Conservation (phyloP, 129 eudicot species). For the Helichrysum umbraculigerum region DNA sequence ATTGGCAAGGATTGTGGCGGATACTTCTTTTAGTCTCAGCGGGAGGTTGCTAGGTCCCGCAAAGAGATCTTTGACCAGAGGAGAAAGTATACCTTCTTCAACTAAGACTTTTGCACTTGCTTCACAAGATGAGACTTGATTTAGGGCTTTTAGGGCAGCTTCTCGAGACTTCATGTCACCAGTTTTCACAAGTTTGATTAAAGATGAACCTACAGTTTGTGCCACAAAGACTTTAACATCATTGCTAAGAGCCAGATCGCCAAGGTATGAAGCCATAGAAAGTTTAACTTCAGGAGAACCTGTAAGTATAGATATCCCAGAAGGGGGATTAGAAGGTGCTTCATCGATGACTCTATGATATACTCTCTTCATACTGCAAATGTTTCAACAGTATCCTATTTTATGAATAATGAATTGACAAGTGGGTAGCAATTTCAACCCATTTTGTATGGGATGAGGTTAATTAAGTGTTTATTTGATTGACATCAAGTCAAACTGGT, state of each 20-base stretch:
- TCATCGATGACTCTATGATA: not conserved
- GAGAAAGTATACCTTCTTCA: slow-evolving; percentile 80
- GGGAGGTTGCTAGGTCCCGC: slow-evolving; percentile 62
- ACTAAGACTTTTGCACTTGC: slow-evolving; percentile 72
- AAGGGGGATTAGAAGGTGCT: not conserved
- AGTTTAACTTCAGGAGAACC: slow-evolving; percentile 81
- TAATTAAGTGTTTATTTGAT: not conserved
- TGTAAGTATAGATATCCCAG: slow-evolving; percentile 31
- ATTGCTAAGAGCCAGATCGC: slow-evolving; percentile 82
- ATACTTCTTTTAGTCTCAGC: slow-evolving; percentile 69
- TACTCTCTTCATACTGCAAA: slow-evolving; percentile 33
- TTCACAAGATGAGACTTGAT: slow-evolving; percentile 89
- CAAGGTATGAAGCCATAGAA: slow-evolving; percentile 85
- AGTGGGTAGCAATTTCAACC: not conserved
- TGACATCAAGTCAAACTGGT: not conserved
- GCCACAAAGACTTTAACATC: slow-evolving; percentile 85
- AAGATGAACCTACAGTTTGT: slow-evolving; percentile 66
- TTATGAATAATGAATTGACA: not conserved
- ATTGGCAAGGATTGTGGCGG: slow-evolving; percentile 86
- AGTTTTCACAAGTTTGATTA: slow-evolving; percentile 69
- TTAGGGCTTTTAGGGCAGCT: slow-evolving; percentile 85
- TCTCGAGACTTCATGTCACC: slow-evolving; percentile 66
- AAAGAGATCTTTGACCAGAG: slow-evolving; percentile 81
- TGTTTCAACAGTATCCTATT: not conserved
- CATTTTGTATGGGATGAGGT: not conserved